A percentile compares a stretch with the other conserved stretches of the same genome.
Conservation (phyloP, 352 stramenopile species). For the Pythium oligandrum region DNA sequence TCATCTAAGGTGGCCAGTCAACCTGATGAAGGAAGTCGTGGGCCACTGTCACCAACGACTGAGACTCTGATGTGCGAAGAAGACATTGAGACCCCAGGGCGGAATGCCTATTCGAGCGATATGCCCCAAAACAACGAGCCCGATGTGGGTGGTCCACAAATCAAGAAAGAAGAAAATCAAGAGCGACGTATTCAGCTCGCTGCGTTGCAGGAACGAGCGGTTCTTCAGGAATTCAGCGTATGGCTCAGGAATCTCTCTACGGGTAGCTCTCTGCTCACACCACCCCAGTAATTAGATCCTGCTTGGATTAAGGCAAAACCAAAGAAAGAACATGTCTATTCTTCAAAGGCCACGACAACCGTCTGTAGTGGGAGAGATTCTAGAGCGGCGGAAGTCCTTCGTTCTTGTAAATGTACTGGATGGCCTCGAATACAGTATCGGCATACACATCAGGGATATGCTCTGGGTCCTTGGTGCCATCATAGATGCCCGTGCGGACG, state of each 20-base stretch:
- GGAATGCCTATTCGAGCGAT: neutral
- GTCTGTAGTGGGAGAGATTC: neutral
- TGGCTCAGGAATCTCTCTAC: constrained; percentile 59
- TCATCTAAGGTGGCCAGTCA: too few relatives aligned
- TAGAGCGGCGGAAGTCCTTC: constrained; percentile 33
- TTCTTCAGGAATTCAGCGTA: constrained; percentile 77
- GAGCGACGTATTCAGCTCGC: constrained; percentile 8
- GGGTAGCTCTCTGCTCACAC: neutral
- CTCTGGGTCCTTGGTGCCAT: constrained; percentile 50
- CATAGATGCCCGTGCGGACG: constrained; percentile 83
- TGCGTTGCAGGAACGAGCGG: constrained; percentile 62
- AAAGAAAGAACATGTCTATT: too few relatives aligned
- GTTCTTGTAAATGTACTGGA: constrained; percentile 67
- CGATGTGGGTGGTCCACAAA: too few relatives aligned
- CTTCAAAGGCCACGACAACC: too few relatives aligned
- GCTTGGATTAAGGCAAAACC: neutral
- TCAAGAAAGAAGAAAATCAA: too few relatives aligned
- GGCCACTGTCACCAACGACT: constrained; percentile 30
- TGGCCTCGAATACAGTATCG: constrained; percentile 65
- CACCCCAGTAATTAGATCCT: constrained; percentile 4
- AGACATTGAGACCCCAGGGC: constrained; percentile 43
- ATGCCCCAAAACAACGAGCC: too few relatives aligned
- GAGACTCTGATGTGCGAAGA: constrained; percentile 61
- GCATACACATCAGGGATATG: constrained; percentile 62
- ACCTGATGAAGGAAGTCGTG: too few relatives aligned